phyloP scores from a whole-genome alignment of 257 asterid species.

The Solanum raphanifolium region DNA sequence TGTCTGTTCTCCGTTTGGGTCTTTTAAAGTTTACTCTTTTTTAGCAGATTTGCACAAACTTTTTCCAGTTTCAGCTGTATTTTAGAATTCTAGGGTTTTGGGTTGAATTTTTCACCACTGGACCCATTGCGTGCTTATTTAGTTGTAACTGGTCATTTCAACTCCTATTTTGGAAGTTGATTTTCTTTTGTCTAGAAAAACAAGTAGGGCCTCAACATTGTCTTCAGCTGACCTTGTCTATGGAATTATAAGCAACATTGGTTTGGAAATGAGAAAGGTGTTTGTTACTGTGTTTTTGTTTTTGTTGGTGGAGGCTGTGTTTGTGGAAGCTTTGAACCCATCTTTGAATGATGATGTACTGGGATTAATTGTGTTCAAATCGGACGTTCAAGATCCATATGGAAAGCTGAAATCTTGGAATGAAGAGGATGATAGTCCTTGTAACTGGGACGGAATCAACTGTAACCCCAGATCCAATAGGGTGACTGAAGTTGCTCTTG shows the following conservation, averaged over 20 bases:
- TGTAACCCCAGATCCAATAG: slow-evolving; percentile 92
- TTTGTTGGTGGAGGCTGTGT: slow-evolving; percentile 20
- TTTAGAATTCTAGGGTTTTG: background rate
- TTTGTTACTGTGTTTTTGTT: slow-evolving; percentile 13
- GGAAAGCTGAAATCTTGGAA: slow-evolving; percentile 75
- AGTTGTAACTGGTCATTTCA: background rate
- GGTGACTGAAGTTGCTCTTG: slow-evolving; percentile 83
- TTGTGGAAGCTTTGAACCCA: slow-evolving; percentile 42
- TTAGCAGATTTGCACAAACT: background rate
- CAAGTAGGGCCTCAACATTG: background rate
- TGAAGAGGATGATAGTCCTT: slow-evolving; percentile 84
- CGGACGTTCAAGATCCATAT: slow-evolving; percentile 70
- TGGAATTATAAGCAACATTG: background rate
- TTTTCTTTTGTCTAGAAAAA: background rate
- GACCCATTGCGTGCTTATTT: background rate
- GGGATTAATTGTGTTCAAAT: slow-evolving; percentile 85
- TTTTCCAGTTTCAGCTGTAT: background rate
- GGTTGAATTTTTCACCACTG: background rate
- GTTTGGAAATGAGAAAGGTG: slow-evolving; percentile 39
- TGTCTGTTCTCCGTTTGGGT: background rate
- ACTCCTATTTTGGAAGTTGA: background rate
- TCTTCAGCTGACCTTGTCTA: background rate
- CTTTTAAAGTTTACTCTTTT: background rate
- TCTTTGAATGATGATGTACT: slow-evolving; percentile 83
- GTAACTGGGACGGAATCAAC: slow-evolving; percentile 73